Evolutionary conservation across 345 rosid genomes (phyloP), one percentile per base, ranked within the genome.

Genomic region (Eucalyptus curtisii): DNA sequence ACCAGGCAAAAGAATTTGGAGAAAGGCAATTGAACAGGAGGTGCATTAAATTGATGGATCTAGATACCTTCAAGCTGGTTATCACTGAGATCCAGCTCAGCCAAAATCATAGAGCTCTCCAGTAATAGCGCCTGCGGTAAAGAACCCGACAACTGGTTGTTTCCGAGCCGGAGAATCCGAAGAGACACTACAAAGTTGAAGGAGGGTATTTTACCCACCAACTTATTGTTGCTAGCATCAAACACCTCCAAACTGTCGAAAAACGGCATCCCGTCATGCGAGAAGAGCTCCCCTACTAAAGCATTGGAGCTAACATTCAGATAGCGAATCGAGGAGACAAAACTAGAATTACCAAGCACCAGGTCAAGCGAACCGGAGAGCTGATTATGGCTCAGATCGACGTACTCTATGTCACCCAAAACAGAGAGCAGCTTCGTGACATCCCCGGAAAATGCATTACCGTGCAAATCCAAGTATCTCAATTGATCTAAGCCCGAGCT

Each of bases 201-300:
- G n/a, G 95, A 89, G 84, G 99, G 99, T 90, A 96, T 87, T 19
- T 90, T 90, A 33, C 97, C 99, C 64, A 89, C 92, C 89, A 97
- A 92, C 88, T 90, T 93, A 91, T 96, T 97, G 87, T 93, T 89
- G 91, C 96, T 96, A 24, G 95, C 99, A 96, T 97, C 99, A 86
- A 97, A 93, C 88, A 95, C 99, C 90, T 97, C 98, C 89, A 96
- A 92, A 87, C 95, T 95, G 91, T 96, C 98, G 55, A 97, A 97
- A 93, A 86, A 97, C 7, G 98, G 95, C 89, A 95, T 91, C 80
- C 97, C 98, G 88, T 95, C 99, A 87, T 95, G 95, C 89, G 96
- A 94, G 88, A 96, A 96, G 87, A 95, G 94, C 92, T 93, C 87
- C 25, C 98, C 99, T 33, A 42, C 92, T 90, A 97, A 87, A 86